A percentile compares a stretch with the other conserved stretches of the same genome.
Conservation (phyloP, 495 filamentous ascomycete genomes). For the Penicillium daleae region DNA sequence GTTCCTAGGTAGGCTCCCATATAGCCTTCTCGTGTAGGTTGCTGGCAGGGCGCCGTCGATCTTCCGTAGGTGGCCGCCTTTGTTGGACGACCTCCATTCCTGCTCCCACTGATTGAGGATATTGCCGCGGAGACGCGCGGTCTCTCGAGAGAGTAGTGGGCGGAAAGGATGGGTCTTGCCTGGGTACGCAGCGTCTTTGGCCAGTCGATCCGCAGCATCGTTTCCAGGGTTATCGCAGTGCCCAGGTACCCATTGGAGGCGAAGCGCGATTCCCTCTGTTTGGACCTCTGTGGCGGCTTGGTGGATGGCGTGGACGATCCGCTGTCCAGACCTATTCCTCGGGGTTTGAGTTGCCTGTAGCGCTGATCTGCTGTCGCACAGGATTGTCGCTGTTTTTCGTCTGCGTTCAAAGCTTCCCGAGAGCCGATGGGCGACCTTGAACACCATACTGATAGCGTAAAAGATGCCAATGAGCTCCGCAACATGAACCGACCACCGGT, state of each 20-base stretch:
- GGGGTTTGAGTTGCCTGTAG: conserved; percentile 20
- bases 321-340: conserved; percentile 27
- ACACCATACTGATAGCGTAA: too few relatives aligned
- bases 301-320: conserved; percentile 26
- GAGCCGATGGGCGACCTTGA: too few relatives aligned
- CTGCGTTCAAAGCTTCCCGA: too few relatives aligned
- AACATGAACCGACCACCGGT: background rate
- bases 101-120: background rate
- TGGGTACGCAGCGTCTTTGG: background rate
- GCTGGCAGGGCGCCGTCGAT: background rate
- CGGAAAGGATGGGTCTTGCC: background rate
- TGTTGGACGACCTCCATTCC: background rate
- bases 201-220: background rate
- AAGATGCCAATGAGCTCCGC: background rate
- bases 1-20: background rate
- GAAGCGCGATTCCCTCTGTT: conserved; percentile 15
- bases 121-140: background rate
- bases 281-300: conserved; percentile 21
- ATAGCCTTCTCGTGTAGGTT: background rate
- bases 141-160: background rate
- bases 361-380: conserved; percentile 27
- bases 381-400: conserved; percentile 15
- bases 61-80: background rate
- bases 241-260: conserved; percentile 23
- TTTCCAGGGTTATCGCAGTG: background rate